Conservation (phyloP, 257 asterid genomes). For the Solanum habrochaites region DNA sequence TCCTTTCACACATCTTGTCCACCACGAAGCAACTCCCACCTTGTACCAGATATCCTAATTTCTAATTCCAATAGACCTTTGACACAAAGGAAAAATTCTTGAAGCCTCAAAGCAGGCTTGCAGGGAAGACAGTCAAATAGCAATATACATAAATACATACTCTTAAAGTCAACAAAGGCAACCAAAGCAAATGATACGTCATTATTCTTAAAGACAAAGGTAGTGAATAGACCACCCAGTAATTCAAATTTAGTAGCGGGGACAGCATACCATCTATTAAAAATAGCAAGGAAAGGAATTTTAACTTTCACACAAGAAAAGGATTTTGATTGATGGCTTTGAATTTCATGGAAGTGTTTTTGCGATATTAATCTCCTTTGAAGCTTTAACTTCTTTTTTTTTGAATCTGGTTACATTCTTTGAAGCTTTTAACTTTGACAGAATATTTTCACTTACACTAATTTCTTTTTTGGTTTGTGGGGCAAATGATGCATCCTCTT, state of each 20-base stretch:
- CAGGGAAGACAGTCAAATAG: neutral
- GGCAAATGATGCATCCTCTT: constrained; percentile 65
- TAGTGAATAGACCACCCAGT: neutral
- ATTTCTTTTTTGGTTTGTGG: constrained; percentile 86
- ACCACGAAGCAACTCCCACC: neutral
- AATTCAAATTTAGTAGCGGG: neutral
- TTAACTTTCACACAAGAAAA: neutral
- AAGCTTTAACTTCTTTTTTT: neutral
- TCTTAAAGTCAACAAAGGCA: neutral
- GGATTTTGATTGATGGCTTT: neutral
- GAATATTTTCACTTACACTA: constrained; percentile 41
- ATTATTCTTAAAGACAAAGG: neutral
- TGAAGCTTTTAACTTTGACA: neutral
- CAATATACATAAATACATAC: neutral
- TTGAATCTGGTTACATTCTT: neutral
- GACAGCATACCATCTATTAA: neutral
- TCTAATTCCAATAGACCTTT: neutral
- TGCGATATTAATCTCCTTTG: neutral
- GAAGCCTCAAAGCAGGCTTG: neutral
- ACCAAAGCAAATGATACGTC: neutral
- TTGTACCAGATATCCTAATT: neutral
- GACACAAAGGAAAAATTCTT: neutral
- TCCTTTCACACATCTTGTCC: neutral
- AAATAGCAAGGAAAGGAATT: neutral
- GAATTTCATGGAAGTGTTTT: neutral